Conservation (phyloP, 1,284 basidiomycete species). For the Pseudozyma pruni region DNA sequence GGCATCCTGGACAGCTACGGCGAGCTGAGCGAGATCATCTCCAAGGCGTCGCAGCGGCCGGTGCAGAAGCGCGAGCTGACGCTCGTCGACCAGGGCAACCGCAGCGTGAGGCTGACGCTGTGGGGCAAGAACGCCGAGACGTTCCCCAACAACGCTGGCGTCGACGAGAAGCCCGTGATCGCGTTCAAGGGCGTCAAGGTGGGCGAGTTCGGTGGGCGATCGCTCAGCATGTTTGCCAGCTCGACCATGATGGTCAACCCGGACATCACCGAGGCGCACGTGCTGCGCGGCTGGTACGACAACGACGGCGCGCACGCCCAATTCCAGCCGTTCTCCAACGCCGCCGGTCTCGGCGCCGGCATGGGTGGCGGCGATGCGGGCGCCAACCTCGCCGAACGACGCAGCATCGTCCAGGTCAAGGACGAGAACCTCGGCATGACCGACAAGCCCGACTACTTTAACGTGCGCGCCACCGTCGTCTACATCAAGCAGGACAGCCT, state of each 20-base stretch:
- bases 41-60: slow-evolving; percentile 65
- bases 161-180: slow-evolving; percentile 63
- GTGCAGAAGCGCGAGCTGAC: slow-evolving; percentile 69
- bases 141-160: slow-evolving; percentile 70
- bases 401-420: slow-evolving; percentile 84
- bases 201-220: slow-evolving; percentile 86
- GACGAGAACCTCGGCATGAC: slow-evolving; percentile 78
- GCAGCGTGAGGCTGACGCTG: slow-evolving; percentile 84
- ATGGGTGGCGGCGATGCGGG: slow-evolving; percentile 66
- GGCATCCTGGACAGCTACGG: slow-evolving; percentile 61
- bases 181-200: slow-evolving; percentile 97
- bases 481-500: slow-evolving; percentile 89
- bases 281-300: slow-evolving; percentile 86
- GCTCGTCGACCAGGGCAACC: slow-evolving; percentile 85
- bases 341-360: slow-evolving; percentile 49
- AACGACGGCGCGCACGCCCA: slow-evolving; percentile 54
- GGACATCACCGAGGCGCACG: slow-evolving; percentile 85
- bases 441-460: slow-evolving; percentile 86
- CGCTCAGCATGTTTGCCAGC: slow-evolving; percentile 78
- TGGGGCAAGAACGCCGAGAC: slow-evolving; percentile 96
- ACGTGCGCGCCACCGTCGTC: slow-evolving; percentile 83
- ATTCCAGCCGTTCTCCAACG: slow-evolving; percentile 69
- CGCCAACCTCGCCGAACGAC: slow-evolving; percentile 69
- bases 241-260: slow-evolving; percentile 75
- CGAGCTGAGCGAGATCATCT: slow-evolving; percentile 63